These are phyloP conservation scores for Nectriaceae sp. DNA, from an alignment of 2,329 filamentous ascomycete genomes.

Conservation along the genomic window DNA sequence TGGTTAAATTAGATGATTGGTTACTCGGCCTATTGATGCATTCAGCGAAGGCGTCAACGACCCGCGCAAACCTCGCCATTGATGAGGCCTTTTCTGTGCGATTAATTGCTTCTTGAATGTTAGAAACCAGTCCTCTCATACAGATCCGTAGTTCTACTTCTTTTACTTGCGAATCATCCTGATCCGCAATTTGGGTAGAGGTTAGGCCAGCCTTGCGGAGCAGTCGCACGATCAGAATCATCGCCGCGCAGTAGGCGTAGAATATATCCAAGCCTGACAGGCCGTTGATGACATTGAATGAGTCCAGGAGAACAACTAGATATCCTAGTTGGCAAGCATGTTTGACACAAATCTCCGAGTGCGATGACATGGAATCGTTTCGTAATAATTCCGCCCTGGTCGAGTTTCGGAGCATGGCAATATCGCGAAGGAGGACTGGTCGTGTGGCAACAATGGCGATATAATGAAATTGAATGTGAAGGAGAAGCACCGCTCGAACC, in stretches of 20 bases:
- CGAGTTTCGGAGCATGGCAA: slow-evolving; percentile 11
- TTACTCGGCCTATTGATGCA: slow-evolving; percentile 19
- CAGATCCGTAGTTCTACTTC: slow-evolving; percentile 14
- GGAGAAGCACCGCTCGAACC: slow-evolving; percentile 30
- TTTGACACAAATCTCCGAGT: slow-evolving; percentile 18
- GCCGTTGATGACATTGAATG: slow-evolving; percentile 35
- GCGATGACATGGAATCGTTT: slow-evolving; percentile 1
- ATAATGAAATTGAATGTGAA: slow-evolving; percentile 36
- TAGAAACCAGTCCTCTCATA: slow-evolving; percentile 11
- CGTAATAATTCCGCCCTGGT: not conserved
- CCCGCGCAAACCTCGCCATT: slow-evolving; percentile 30
- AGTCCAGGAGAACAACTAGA: slow-evolving; percentile 33
- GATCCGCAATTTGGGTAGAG: slow-evolving; percentile 1
- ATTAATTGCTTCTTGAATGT: slow-evolving; percentile 20
- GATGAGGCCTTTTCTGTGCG: slow-evolving; percentile 30
- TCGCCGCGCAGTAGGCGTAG: slow-evolving; percentile 37
- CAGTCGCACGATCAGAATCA: slow-evolving; percentile 25
- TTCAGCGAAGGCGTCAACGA: slow-evolving; percentile 30
- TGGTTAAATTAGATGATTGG: not conserved
- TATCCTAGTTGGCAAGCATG: slow-evolving; percentile 35
- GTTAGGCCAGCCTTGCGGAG: slow-evolving; percentile 1
- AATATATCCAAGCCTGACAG: slow-evolving; percentile 38
- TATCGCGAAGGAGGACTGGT: slow-evolving; percentile 29
- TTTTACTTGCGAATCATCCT: not conserved
- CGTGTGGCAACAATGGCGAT: slow-evolving; percentile 35